Percentiles rank a stretch among this genome's conserved stretches.
These are phyloP conservation scores for Cryptococcus sp. DNA, from an alignment of 1,284 basidiomycete genomes.

Conservation along the genomic window DNA sequence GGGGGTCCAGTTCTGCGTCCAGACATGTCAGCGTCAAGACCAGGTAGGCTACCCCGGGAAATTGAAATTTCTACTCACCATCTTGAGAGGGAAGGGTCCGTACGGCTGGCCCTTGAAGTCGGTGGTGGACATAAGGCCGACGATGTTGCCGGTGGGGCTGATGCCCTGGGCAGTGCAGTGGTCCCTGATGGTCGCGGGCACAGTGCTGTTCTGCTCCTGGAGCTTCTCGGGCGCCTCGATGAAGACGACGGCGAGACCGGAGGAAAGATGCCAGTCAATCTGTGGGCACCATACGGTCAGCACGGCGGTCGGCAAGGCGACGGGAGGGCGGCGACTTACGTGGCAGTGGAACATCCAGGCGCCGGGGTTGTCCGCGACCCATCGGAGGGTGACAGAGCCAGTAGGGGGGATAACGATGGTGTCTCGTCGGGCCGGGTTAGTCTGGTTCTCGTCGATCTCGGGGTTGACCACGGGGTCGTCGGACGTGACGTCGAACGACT, in stretches of 20 bases:
- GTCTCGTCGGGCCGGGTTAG: conserved; percentile 83
- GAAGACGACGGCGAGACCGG: conserved; percentile 51
- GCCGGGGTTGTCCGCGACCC: conserved; percentile 55
- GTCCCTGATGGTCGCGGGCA: conserved; percentile 52
- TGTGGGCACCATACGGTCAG: conserved; percentile 1
- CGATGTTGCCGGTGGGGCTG: conserved; percentile 65
- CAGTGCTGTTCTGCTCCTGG: conserved; percentile 30
- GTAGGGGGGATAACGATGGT: conserved; percentile 51
- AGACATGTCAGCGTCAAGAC: background rate
- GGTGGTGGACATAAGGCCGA: conserved; percentile 47
- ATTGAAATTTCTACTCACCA: too few species aligned
- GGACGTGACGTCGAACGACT: conserved; percentile 69
- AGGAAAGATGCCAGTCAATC: conserved; percentile 48
- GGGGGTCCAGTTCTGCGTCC: conserved; percentile 64
- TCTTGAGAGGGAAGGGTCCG: conserved; percentile 61
- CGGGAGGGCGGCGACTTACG: conserved; percentile 19
- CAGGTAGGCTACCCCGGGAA: too few species aligned
- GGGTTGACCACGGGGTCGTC: conserved; percentile 76
- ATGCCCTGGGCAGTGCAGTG: conserved; percentile 66
- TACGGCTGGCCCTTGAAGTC: conserved; percentile 57
- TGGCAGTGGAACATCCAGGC: conserved; percentile 54
- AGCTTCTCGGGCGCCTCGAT: conserved; percentile 48
- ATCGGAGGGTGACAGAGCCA: conserved; percentile 51
- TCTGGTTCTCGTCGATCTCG: conserved; percentile 66
- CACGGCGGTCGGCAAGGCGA: background rate